Base-by-base conservation (phyloP, 441 rosid species). In the Erysimum pusillum region DNA sequence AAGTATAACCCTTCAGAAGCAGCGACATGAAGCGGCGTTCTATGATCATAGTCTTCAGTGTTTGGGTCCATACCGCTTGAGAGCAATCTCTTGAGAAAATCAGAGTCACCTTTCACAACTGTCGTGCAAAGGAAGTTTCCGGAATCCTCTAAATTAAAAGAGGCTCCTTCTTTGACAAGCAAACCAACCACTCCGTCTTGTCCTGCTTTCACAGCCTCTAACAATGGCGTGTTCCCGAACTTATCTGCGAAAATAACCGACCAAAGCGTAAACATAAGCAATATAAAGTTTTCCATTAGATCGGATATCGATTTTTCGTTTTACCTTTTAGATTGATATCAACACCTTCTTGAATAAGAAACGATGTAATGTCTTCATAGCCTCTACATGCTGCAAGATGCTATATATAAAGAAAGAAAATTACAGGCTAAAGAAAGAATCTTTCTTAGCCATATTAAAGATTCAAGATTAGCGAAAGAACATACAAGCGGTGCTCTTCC, bases 381-480 rank as follows among this genome's bases (percentile, higher is more conserved):
- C 99, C 99, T 83, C 90, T 90, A 15, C 88, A 83, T 71, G 97
- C 93, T 18, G 97, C 94, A 80, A 91, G 93, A 85, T 96, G 99
- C 99, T 96, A 86, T 44, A 78, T 39, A 36, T 48, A 9, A 72
- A 49, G 49, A 65, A 65, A 77, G 62, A 22, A 11, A 72, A 1
- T 46, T 32, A 59, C 25, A 11, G 0, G 20, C 20, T 76, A 18
- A 63, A 67, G 11, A 68, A 70, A 15, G 76, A 63, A 69, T 36
- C 0, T 28, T 51, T 22, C 0, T 3, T 57, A 15, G 22, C 22
- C 22, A 5, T 38, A 7, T 9, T 34, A n/a, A 12, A 63, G 15
- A 51, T 8, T 32, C n/a, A 71, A 31, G 25, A 59, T 14, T 22
- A 17, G 38, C 9, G 14, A 25, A 12, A 25, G 2, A 25, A 32